These are phyloP conservation scores for Adansonia digitata DNA, from an alignment of 345 rosid species.

Conservation along the genomic window DNA sequence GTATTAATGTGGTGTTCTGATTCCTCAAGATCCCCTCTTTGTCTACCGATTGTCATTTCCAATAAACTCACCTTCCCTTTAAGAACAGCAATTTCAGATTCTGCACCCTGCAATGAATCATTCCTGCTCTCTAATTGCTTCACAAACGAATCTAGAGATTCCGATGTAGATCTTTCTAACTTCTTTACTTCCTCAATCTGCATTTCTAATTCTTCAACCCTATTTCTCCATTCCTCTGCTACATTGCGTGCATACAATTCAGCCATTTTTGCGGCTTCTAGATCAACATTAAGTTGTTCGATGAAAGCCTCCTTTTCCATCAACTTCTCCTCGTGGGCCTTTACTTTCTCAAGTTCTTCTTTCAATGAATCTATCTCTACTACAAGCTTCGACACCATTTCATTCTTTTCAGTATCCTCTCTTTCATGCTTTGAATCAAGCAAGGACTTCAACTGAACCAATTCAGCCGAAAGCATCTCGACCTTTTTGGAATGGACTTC, in stretches of 20 bases:
- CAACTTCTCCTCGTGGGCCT: slow-evolving; percentile 44
- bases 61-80: slow-evolving; percentile 63
- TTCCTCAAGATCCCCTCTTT: slow-evolving; percentile 63
- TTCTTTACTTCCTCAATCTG: slow-evolving; percentile 54
- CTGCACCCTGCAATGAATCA: slow-evolving; percentile 59
- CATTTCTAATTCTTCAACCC: slow-evolving; percentile 59
- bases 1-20: slow-evolving; percentile 31
- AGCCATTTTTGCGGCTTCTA: slow-evolving; percentile 81
- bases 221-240: slow-evolving; percentile 64
- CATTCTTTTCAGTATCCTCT: slow-evolving; percentile 41
- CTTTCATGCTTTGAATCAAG: slow-evolving; percentile 66
- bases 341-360: slow-evolving; percentile 55
- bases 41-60: slow-evolving; percentile 64
- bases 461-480: slow-evolving; percentile 68
- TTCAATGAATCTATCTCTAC: slow-evolving; percentile 54
- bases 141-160: slow-evolving; percentile 74
- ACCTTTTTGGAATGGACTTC: slow-evolving; percentile 73
- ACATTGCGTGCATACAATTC: slow-evolving; percentile 71
- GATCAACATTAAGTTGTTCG: slow-evolving; percentile 72
- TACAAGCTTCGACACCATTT: slow-evolving; percentile 37
- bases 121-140: slow-evolving; percentile 75
- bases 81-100: slow-evolving; percentile 53
- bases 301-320: slow-evolving; percentile 52
- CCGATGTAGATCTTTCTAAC: slow-evolving; percentile 77
- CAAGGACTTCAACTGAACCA: slow-evolving; percentile 54